phyloP scores from a whole-genome alignment of 257 asterid species.

The Nicotiana obtusifolia region DNA sequence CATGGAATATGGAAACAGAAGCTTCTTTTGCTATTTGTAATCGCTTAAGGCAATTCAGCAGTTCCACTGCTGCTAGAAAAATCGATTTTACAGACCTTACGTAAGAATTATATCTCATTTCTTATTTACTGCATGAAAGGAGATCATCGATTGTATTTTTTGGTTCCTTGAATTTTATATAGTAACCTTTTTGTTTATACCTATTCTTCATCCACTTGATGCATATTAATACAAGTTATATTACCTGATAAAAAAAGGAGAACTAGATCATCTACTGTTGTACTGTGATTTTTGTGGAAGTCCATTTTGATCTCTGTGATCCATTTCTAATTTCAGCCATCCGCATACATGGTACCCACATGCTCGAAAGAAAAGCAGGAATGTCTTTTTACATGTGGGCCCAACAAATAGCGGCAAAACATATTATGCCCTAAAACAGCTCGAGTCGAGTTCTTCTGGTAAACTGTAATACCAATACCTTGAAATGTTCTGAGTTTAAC shows the following conservation, averaged over 20 bases:
- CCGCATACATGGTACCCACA: slow-evolving; percentile 93
- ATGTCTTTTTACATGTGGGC: slow-evolving; percentile 79
- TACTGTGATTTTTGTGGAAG: neutral
- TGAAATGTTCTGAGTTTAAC: neutral
- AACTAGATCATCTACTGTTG: neutral
- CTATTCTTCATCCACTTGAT: neutral
- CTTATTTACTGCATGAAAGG: neutral
- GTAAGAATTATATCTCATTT: slow-evolving; percentile 34
- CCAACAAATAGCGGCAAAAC: slow-evolving; percentile 99
- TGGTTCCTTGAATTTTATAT: slow-evolving; percentile 5
- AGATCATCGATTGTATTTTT: neutral
- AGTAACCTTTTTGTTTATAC: neutral
- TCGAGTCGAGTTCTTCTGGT: slow-evolving; percentile 83
- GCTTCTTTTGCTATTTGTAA: slow-evolving; percentile 23
- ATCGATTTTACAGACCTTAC: slow-evolving; percentile 87
- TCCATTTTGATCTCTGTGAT: neutral
- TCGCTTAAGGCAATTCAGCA: slow-evolving; percentile 44
- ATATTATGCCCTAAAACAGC: slow-evolving; percentile 66
- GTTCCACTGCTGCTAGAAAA: slow-evolving; percentile 30
- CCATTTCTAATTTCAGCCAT: slow-evolving; percentile 34
- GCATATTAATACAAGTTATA: neutral
- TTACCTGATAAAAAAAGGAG: neutral
- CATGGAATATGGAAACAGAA: slow-evolving; percentile 28
- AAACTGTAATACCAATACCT: neutral
- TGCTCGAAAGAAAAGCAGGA: slow-evolving; percentile 72